A percentile compares a stretch with the other conserved stretches of the same genome.
phyloP scores from a whole-genome alignment of 768 basidiomycete genomes.

The Suillus subalutaceus region DNA sequence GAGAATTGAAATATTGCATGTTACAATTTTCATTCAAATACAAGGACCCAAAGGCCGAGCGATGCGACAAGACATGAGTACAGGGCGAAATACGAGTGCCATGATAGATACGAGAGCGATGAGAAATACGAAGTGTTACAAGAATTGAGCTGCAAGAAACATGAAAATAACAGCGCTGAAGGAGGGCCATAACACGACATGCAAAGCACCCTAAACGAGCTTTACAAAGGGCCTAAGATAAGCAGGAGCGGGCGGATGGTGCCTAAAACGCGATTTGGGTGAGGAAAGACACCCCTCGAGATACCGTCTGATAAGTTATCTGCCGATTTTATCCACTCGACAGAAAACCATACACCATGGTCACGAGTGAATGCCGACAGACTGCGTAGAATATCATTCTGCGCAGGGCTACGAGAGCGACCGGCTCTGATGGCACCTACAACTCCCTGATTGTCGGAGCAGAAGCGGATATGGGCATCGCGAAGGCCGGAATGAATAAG shows the following conservation, averaged over 20 bases:
- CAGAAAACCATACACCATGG: not conserved
- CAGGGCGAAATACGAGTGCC: not conserved
- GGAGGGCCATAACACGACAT: not conserved
- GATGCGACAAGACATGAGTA: not conserved
- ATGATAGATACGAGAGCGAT: too few relatives aligned
- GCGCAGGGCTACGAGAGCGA: not conserved
- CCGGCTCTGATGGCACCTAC: not conserved
- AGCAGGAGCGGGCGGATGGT: not conserved
- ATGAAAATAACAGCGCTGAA: not conserved
- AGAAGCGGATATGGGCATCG: not conserved
- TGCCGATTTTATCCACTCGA: not conserved
- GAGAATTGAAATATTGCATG: too few relatives aligned
- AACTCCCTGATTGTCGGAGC: not conserved
- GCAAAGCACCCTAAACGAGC: not conserved
- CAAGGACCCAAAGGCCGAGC: not conserved
- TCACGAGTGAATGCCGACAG: not conserved
- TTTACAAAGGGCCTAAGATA: not conserved
- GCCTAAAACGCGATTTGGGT: not conserved
- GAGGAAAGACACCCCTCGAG: not conserved
- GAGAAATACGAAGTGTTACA: not conserved
- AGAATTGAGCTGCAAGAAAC: not conserved
- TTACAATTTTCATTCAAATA: not conserved
- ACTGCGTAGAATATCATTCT: not conserved
- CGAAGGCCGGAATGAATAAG: not conserved
- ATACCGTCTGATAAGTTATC: not conserved